A percentile compares a stretch with the other conserved stretches of the same genome.
Conservation (phyloP, 306 rosid species). For the Lupinus albus region DNA sequence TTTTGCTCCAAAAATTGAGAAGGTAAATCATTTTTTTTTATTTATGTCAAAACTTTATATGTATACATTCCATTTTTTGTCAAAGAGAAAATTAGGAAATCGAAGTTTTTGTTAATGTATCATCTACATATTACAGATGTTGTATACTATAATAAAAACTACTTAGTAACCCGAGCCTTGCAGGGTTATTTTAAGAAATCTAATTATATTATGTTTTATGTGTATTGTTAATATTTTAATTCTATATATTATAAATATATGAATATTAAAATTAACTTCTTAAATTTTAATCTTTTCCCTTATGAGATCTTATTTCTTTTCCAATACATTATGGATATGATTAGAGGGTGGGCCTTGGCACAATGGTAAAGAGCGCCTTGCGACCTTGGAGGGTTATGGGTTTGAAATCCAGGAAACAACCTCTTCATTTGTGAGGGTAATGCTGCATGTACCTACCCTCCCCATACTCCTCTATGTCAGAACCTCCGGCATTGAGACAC, state of each 20-base stretch:
- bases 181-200: neutral
- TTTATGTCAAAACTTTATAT: constrained; percentile 47
- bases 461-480: no score
- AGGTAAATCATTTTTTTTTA: constrained; percentile 65
- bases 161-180: constrained; percentile 5
- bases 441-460: no score
- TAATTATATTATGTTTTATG: constrained; percentile 3
- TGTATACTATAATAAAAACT: constrained; percentile 34
- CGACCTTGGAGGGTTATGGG: no score
- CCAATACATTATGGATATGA: neutral
- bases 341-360: no score
- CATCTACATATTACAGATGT: constrained; percentile 33
- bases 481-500: no score
- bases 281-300: neutral
- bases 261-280: neutral
- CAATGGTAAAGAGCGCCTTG: no score
- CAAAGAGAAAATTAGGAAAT: constrained; percentile 43
- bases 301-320: constrained; percentile 20
- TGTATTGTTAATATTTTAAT: neutral
- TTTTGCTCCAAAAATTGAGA: constrained; percentile 74
- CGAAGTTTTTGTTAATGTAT: constrained; percentile 34
- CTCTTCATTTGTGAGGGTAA: no score
- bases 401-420: no score
- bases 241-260: constrained; percentile 14
- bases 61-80: constrained; percentile 46